Percentiles rank a stretch among this genome's conserved stretches.
These are phyloP conservation scores for Thuidium tamariscinum DNA, from an alignment of 225 moss, liverwort and hornwort genomes.

Conservation along the genomic window DNA sequence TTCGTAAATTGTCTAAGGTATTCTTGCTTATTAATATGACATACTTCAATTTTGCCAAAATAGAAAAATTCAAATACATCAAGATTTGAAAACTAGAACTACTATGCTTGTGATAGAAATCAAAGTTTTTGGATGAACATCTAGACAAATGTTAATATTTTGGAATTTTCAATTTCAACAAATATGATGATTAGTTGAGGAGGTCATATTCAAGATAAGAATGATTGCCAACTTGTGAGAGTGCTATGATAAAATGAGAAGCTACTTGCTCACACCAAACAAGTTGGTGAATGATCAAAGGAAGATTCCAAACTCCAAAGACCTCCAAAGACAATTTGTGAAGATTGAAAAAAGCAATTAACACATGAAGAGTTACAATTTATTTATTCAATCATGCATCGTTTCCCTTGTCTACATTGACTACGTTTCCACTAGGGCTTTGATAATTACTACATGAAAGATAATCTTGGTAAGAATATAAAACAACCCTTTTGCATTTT, in stretches of 20 bases:
- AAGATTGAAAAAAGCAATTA: not conserved
- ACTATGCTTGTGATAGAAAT: not conserved
- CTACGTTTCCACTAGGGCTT: not conserved
- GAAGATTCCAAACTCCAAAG: not conserved
- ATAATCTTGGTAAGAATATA: not conserved
- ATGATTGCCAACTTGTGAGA: not conserved
- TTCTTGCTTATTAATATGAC: not conserved
- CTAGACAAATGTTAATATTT: not conserved
- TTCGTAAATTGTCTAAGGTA: no score
- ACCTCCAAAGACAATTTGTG: accelerated
- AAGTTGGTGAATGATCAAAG: accelerated
- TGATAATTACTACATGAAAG: not conserved
- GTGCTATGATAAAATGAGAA: not conserved
- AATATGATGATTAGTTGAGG: not conserved
- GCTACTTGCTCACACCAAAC: accelerated
- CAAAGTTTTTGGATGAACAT: not conserved
- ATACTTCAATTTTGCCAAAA: not conserved
- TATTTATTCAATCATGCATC: not conserved
- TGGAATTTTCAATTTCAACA: not conserved
- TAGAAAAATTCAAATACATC: not conserved
- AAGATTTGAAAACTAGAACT: not conserved
- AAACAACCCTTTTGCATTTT: accelerated
- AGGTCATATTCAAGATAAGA: not conserved
- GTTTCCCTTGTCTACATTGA: not conserved
- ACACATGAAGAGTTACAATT: not conserved